Evolutionary conservation across 164 flowering plant species (phyloP).

Genomic region (Macadamia tetraphylla): DNA sequence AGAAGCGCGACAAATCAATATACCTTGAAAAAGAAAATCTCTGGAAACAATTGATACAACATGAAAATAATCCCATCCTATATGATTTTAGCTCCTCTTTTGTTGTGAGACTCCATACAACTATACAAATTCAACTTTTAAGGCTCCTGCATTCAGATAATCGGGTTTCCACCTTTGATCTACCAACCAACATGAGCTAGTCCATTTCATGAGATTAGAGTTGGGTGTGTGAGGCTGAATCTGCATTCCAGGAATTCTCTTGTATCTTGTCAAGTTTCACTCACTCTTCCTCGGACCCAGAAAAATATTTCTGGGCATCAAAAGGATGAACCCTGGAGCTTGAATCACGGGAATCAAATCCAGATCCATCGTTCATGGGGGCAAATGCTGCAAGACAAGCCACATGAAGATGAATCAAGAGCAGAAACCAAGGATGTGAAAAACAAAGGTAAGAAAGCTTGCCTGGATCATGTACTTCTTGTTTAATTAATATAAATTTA

Average conservation of each 20-base stretch:
- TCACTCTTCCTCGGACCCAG: slow-evolving; percentile 26
- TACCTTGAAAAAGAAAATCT: too few species aligned
- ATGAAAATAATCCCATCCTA: neutral
- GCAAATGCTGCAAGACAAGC: slow-evolving; percentile 63
- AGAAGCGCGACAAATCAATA: too few species aligned
- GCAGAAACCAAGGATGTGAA: neutral
- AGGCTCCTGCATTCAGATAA: too few species aligned
- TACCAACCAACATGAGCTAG: too few species aligned
- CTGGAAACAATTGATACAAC: neutral
- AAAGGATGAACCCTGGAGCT: slow-evolving; percentile 44
- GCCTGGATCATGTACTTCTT: too few species aligned
- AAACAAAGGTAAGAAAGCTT: neutral
- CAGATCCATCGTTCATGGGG: slow-evolving; percentile 51
- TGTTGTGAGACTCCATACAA: too few species aligned
- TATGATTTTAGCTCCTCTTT: neutral
- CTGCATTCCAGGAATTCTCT: neutral
- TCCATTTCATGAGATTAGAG: neutral
- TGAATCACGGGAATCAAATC: slow-evolving; percentile 20
- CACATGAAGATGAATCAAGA: neutral
- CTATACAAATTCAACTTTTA: too few species aligned
- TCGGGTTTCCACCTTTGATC: too few species aligned
- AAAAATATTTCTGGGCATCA: slow-evolving; percentile 50
- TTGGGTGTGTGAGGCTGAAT: neutral
- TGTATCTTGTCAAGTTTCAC: neutral
- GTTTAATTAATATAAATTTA: too few species aligned